phyloP scores from a whole-genome alignment of 192 early-diverging fungal genomes.

The Coemansia sp. region DNA sequence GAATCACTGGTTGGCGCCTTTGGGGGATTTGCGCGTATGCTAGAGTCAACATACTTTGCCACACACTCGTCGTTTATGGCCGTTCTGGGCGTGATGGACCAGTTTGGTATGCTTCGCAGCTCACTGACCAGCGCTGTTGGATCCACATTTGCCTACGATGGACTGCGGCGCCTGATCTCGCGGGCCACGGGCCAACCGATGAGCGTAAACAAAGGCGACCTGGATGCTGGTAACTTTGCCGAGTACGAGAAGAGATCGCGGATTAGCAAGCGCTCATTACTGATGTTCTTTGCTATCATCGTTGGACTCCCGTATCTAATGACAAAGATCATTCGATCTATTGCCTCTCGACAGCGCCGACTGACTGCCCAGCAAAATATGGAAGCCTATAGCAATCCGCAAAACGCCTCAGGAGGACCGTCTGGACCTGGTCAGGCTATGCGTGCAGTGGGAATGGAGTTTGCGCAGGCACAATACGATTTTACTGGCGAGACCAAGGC shows the following conservation, averaged over 20 bases:
- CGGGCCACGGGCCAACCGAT: slow-evolving; percentile 68
- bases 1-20: slow-evolving; percentile 95
- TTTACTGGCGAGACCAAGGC: slow-evolving; percentile 74
- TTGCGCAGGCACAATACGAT: slow-evolving; percentile 89
- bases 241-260: slow-evolving; percentile 72
- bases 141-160: slow-evolving; percentile 75
- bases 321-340: slow-evolving; percentile 81
- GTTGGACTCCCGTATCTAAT: slow-evolving; percentile 93
- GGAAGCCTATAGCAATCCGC: not conserved
- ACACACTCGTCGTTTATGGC: slow-evolving; percentile 94
- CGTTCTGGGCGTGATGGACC: slow-evolving; percentile 98
- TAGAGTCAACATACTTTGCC: slow-evolving; percentile 97
- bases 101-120: slow-evolving; percentile 87
- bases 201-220: slow-evolving; percentile 71
- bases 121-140: slow-evolving; percentile 87
- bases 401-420: slow-evolving; percentile 34
- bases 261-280: slow-evolving; percentile 70
- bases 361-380: slow-evolving; percentile 40
- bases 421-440: slow-evolving; percentile 33
- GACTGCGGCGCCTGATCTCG: slow-evolving; percentile 68
- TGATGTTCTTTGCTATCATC: slow-evolving; percentile 84
- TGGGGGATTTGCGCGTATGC: slow-evolving; percentile 97
- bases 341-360: slow-evolving; percentile 62
- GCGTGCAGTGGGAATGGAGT: slow-evolving; percentile 69
- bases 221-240: slow-evolving; percentile 77